These are phyloP conservation scores for Polysphondylium violaceum DNA, from an alignment of 78 protist genomes.

Conservation along the genomic window DNA sequence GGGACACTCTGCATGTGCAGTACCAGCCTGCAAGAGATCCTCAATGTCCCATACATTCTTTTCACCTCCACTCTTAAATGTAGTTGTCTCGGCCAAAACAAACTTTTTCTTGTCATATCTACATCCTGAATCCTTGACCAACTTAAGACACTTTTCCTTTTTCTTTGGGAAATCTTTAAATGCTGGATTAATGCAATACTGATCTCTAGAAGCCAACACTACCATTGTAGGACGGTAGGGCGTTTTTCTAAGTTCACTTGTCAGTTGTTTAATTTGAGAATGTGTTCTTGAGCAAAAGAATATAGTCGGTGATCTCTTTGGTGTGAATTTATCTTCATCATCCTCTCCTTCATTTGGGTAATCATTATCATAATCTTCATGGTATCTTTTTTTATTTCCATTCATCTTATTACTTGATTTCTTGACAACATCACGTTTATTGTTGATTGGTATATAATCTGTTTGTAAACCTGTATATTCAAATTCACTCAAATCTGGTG, in stretches of 20 bases:
- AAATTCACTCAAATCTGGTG: neutral
- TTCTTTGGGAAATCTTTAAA: conserved; percentile 30
- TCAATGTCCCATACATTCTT: conserved; percentile 88
- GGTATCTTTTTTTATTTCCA: neutral
- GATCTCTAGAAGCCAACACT: conserved; percentile 92
- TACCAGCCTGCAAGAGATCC: conserved; percentile 85
- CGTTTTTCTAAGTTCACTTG: conserved; percentile 91
- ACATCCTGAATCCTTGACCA: conserved; percentile 15
- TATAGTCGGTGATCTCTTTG: conserved; percentile 68
- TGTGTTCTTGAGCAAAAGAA: conserved; percentile 97
- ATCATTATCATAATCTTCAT: neutral
- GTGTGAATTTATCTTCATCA: neutral
- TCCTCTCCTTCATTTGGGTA: neutral
- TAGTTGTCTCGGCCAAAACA: neutral
- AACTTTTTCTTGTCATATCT: neutral
- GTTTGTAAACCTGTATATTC: conserved; percentile 32
- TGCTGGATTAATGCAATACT: conserved; percentile 92
- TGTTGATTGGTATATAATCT: conserved; percentile 8
- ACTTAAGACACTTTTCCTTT: conserved; percentile 28
- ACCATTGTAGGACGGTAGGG: conserved; percentile 78
- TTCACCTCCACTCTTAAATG: neutral
- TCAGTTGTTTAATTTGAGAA: conserved; percentile 96
- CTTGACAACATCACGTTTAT: neutral
- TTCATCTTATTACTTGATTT: neutral
- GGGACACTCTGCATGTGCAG: conserved; percentile 90